phyloP scores from a whole-genome alignment of 164 flowering plant species.

The Nymphaea colorata region DNA sequence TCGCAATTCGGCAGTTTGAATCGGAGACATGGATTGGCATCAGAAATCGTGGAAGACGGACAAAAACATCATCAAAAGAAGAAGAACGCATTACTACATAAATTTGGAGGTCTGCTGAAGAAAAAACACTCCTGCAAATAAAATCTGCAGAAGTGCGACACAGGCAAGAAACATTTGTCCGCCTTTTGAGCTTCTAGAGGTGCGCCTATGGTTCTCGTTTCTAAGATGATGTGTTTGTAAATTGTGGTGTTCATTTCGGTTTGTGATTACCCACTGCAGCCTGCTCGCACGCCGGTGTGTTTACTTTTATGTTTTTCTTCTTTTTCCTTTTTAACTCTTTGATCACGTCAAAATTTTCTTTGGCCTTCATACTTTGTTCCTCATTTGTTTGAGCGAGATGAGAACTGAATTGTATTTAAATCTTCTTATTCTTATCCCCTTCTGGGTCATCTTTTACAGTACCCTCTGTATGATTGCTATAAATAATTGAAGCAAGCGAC shows the following conservation, averaged over 20 bases:
- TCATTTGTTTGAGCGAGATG: background rate
- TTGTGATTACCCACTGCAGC: background rate
- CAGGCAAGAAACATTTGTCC: background rate
- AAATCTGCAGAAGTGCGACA: background rate
- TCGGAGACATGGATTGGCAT: conserved; percentile 33
- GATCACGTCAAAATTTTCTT: background rate
- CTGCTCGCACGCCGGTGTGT: background rate
- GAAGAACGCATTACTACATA: conserved; percentile 74
- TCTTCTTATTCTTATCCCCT: background rate
- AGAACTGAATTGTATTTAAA: background rate
- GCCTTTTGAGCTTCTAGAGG: background rate
- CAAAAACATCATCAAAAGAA: conserved; percentile 64
- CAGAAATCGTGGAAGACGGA: conserved; percentile 45
- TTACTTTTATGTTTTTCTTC: no score
- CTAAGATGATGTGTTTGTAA: background rate
- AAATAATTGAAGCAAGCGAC: background rate
- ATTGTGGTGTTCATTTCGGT: background rate
- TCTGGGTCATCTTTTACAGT: background rate
- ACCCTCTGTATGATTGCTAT: background rate
- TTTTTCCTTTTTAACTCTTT: no score
- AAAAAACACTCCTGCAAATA: conserved; percentile 29
- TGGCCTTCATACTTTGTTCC: background rate
- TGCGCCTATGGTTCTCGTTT: background rate
- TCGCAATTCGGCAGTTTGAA: conserved; percentile 44
- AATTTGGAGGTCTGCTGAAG: conserved; percentile 81